Evolutionary conservation across 2,329 filamentous ascomycete genomes (phyloP), one percentile per base, ranked within the genome.

Genomic region (Sclerotinia borealis): DNA sequence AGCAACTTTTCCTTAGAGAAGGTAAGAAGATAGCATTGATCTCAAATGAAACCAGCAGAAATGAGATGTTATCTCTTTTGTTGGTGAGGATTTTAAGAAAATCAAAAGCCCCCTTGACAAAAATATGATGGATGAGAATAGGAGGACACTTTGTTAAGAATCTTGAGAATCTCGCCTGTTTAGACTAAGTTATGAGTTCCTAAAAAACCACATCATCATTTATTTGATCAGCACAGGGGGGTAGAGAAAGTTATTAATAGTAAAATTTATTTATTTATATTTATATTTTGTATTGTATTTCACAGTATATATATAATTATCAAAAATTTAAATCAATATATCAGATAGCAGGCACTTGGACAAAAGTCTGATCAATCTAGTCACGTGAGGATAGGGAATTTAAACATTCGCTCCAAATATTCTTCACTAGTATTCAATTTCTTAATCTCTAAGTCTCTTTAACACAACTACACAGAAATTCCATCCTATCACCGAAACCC

Each of bases 101-200:
- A 48, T 29, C 8, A 45, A 63, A 60, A 56, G 17, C 50, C 39
- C 47, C 59, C 54, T 59, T 59, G 61, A 36, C 34, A 48, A 41
- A 59, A 27, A 62, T 45, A 48, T 17, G 22, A 22, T 54, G 19
- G 25, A 27, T 37, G 31, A 45, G 37, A 60, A 43, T 11, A 39
- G 39, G 47, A 63, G 56, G 61, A 60, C 55, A 63, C 60, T 58
- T 63, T 63, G 60, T 63, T 62, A 62, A 62, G 39, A 62, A 62
- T 56, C 31, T 62, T 51, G 60, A 62, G 39, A 62, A 62, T 56
- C 31, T 62, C 60, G 60, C 60, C 22, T 62, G 50, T 54, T 47
- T 27, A 31, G 27, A 51, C 17, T 27, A 29, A 55, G 36, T 27
- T 52, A 36, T 52, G n/a, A n/a, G n/a, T n/a, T n/a, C n/a, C n/a